Conservation (phyloP, 164 flowering plant species). For the Magnolia officinalis region DNA sequence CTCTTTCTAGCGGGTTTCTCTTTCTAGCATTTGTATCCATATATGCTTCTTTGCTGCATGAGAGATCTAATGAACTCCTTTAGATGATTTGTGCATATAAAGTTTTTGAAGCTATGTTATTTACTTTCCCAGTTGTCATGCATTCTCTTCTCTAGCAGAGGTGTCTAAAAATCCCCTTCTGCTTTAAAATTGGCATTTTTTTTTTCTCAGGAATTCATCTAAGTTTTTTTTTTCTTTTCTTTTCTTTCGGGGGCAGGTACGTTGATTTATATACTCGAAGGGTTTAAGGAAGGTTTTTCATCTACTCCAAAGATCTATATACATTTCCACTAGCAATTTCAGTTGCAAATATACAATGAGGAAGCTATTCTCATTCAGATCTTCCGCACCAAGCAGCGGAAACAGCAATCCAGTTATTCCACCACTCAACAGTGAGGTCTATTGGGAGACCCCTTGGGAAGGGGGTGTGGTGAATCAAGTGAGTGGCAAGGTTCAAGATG, state of each 20-base stretch:
- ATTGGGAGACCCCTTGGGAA: constrained; percentile 38
- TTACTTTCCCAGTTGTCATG: no score
- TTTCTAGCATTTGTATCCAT: no score
- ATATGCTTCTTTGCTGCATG: no score
- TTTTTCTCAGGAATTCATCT: no score
- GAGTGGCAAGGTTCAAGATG: background rate
- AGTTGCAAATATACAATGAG: constrained; percentile 39
- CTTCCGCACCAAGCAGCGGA: constrained; percentile 40
- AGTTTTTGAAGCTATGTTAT: no score
- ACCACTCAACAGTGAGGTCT: constrained; percentile 40
- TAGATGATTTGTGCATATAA: no score
- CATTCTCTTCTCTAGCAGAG: background rate
- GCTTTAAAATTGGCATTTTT: no score
- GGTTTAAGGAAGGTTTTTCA: background rate
- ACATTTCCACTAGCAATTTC: background rate
- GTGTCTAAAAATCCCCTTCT: background rate
- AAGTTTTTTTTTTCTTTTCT: no score
- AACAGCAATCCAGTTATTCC: constrained; percentile 33
- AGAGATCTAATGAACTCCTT: no score
- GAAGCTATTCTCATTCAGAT: constrained; percentile 77
- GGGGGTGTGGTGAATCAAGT: constrained; percentile 15
- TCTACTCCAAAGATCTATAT: background rate
- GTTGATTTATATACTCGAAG: background rate
- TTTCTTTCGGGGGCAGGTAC: background rate
- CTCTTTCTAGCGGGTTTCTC: no score